Base-by-base conservation (phyloP, 352 stramenopile genomes). In the Thalassiosira exigua region DNA sequence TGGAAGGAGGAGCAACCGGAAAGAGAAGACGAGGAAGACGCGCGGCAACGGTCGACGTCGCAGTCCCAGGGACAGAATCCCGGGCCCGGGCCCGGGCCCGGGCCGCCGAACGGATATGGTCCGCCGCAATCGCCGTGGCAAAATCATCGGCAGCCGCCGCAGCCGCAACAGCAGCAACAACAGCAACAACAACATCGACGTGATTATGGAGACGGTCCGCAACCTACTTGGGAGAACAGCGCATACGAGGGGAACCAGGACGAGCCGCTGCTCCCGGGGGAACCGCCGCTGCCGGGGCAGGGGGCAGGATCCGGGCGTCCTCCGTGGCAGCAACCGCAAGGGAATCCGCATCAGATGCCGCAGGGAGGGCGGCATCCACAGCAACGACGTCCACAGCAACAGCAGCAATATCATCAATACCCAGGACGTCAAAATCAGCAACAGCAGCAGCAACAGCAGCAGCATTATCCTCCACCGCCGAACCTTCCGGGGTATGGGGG, bases 391-490 rank as follows among this genome's bases (percentile, higher is more conserved):
- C n/a, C n/a, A n/a, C n/a, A n/a, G n/a, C n/a, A n/a, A n/a, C n/a
- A n/a, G n/a, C n/a, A n/a, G n/a, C n/a, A n/a, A 32, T 58, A 58
- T 58, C 48, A 57, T 7, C 46, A 52, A 29, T 27, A 22, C n/a
- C 53, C 36, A 21, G 44, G 30, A 68, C 14, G 19, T 22, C 65
- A 66, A n/a, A 53, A 78, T 58, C 64, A 79, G 53, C 53, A 70
- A 57, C 51, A 65, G 59, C 52, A 75, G 58, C 66, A 54, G 56
- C 26, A 67, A 4, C n/a, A 73, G 48, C 64, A 75, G 14, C 27
- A 32, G 42, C 60, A 58, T 39, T 68, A 79, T 56, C 64, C 65
- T 42, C 65, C 67, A 29, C 73, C 73, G 22, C 79, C 69, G 33
- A 64, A 83, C 53, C 59, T 71, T 22, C 74, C 51, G 41, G 60